Conservation (phyloP, 1,284 basidiomycete species). For the Vanrija sp. region DNA sequence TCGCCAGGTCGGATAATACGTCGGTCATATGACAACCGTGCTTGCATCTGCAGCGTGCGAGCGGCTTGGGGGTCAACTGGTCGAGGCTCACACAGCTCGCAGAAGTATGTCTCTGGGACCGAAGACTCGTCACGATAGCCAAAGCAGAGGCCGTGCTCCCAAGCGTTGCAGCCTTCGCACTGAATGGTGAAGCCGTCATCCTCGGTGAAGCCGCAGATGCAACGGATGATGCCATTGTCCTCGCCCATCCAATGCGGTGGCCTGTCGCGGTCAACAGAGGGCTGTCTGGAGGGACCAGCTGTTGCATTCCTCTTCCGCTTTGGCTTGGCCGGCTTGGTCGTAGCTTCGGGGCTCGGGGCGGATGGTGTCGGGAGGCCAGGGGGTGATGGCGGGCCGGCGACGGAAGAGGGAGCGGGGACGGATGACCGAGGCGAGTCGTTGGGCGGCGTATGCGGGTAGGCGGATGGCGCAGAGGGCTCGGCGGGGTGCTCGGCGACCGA, state of each 20-base stretch:
- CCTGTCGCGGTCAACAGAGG: slow-evolving; percentile 19
- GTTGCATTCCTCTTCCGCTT: slow-evolving; percentile 38
- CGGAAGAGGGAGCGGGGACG: slow-evolving; percentile 2
- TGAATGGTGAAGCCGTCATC: slow-evolving; percentile 92
- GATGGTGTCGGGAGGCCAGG: slow-evolving; percentile 12
- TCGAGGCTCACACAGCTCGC: slow-evolving; percentile 45
- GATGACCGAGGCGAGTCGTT: slow-evolving; percentile 18
- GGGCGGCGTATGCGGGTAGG: slow-evolving; percentile 31
- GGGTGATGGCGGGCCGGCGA: slow-evolving; percentile 14
- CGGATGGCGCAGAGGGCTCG: not conserved
- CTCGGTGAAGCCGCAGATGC: slow-evolving; percentile 52
- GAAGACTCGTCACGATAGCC: slow-evolving; percentile 60
- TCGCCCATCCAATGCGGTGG: slow-evolving; percentile 45
- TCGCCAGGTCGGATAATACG: not conserved
- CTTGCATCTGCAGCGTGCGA: slow-evolving; percentile 22
- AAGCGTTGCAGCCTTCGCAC: slow-evolving; percentile 81
- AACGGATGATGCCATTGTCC: slow-evolving; percentile 47
- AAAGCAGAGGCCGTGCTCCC: slow-evolving; percentile 89
- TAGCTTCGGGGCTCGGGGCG: slow-evolving; percentile 16
- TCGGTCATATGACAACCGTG: slow-evolving; percentile 2
- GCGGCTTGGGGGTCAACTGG: slow-evolving; percentile 32
- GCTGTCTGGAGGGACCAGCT: slow-evolving; percentile 31
- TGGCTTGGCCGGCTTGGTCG: slow-evolving; percentile 22
- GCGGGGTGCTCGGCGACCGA: slow-evolving; percentile 2
- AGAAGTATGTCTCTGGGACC: slow-evolving; percentile 62